A percentile compares a stretch with the other conserved stretches of the same genome.
Evolutionary conservation across 192 early-diverging fungal species (phyloP).

Genomic region (Kickxella alabastrina): DNA sequence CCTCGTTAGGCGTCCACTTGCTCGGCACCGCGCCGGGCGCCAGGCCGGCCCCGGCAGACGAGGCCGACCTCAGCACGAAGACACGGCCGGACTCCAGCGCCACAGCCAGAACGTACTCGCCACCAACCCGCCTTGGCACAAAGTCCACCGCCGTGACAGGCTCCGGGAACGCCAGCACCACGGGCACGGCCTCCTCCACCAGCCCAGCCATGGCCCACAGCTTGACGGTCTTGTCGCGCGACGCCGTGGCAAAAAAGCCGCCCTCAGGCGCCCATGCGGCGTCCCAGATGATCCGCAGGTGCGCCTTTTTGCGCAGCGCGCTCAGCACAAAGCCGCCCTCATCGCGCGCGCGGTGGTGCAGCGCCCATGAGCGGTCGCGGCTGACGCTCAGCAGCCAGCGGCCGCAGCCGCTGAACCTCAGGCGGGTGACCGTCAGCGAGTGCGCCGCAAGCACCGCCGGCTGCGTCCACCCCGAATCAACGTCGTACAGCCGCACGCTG

Average conservation of each 20-base stretch:
- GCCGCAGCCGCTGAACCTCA: conserved; percentile 73
- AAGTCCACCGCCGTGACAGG: conserved; percentile 84
- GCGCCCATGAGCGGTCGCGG: conserved; percentile 83
- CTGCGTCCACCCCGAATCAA: conserved; percentile 26
- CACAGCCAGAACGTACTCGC: conserved; percentile 66
- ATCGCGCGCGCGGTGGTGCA: conserved; percentile 66
- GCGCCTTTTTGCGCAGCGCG: conserved; percentile 47
- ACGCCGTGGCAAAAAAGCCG: conserved; percentile 80
- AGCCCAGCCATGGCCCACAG: conserved; percentile 57
- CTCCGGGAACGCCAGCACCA: conserved; percentile 70
- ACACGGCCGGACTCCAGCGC: conserved; percentile 83
- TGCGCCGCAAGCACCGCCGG: conserved; percentile 68
- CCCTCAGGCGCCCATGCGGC: conserved; percentile 78
- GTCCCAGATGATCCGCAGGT: conserved; percentile 93
- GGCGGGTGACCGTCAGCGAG: conserved; percentile 76
- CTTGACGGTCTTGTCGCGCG: conserved; percentile 88
- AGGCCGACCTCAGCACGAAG: conserved; percentile 55
- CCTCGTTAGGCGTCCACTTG: conserved; percentile 38
- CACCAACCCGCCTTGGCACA: conserved; percentile 28
- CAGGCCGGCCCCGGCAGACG: not conserved
- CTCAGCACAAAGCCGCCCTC: conserved; percentile 13
- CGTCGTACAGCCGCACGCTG: conserved; percentile 28
- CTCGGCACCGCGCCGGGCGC: conserved; percentile 22
- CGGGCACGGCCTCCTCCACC: conserved; percentile 32
- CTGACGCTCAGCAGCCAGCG: conserved; percentile 72